Evolutionary conservation across 306 rosid species (phyloP).

Genomic region (Notholithocarpus densiflorus): DNA sequence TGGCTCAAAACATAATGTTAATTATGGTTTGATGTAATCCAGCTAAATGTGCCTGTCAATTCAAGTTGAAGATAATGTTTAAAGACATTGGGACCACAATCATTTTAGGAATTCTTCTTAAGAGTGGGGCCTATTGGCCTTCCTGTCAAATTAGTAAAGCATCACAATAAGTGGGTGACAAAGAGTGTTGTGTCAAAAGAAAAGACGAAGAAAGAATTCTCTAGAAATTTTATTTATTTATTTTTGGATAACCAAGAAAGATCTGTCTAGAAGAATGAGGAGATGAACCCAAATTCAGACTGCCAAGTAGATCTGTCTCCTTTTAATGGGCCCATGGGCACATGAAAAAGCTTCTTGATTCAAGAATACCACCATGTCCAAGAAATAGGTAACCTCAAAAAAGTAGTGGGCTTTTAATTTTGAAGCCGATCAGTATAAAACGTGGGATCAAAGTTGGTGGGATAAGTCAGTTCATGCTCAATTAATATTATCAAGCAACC

Average conservation of each 20-base stretch:
- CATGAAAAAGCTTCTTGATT: background rate
- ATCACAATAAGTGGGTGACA: background rate
- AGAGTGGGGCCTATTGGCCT: background rate
- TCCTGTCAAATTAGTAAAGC: background rate
- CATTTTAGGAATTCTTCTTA: no score
- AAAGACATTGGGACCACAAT: background rate
- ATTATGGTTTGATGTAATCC: background rate
- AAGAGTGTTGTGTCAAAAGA: no score
- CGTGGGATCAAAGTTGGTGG: no score
- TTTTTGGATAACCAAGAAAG: background rate
- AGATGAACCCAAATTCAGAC: no score
- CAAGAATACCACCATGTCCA: background rate
- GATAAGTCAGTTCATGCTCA: no score
- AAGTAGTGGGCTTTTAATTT: no score
- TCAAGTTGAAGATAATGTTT: background rate
- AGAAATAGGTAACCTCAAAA: background rate
- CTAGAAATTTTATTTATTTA: background rate
- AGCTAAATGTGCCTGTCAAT: constrained; percentile 12
- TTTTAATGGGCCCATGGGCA: background rate
- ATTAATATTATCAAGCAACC: no score
- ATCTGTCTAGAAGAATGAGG: background rate
- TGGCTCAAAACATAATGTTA: no score
- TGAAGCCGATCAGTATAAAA: no score
- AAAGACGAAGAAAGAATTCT: background rate
- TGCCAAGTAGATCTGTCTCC: constrained; percentile 1